A percentile compares a stretch with the other conserved stretches of the same genome.
Evolutionary conservation across 768 basidiomycete species (phyloP).

Genomic region (Mycena indigotica): DNA sequence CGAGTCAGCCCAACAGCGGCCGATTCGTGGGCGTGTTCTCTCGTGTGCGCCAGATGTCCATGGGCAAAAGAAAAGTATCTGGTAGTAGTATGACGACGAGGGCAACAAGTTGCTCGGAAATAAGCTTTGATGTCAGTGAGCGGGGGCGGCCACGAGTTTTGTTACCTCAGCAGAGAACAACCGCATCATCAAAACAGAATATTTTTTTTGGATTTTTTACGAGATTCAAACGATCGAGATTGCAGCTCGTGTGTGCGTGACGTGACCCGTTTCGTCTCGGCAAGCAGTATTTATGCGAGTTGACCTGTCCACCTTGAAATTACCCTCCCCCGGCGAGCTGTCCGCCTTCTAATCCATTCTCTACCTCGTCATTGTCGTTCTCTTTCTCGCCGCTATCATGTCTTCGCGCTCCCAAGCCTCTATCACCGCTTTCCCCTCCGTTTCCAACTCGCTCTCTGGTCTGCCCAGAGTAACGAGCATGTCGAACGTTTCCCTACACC

Average conservation of each 20-base stretch:
- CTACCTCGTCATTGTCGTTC: background rate
- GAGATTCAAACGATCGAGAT: background rate
- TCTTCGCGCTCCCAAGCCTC: background rate
- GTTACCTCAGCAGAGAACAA: background rate
- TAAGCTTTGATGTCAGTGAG: background rate
- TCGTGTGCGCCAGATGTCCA: too few species aligned
- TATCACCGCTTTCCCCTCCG: background rate
- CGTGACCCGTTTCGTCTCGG: background rate
- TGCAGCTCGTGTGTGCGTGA: background rate
- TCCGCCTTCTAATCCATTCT: background rate
- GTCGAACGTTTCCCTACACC: background rate
- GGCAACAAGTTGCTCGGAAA: background rate
- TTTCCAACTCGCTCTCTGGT: background rate
- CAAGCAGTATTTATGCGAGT: background rate
- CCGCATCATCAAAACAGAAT: background rate
- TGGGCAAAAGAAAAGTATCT: too few species aligned
- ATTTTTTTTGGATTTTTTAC: background rate
- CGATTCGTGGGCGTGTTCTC: background rate
- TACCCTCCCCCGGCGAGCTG: background rate
- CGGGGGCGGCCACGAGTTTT: background rate
- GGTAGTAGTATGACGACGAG: constrained; percentile 1
- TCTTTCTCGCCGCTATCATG: background rate
- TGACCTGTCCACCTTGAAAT: background rate
- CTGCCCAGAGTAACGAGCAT: background rate
- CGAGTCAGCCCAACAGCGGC: background rate